phyloP scores from a whole-genome alignment of 495 filamentous ascomycete genomes.

The Aspergillus haitiensis region DNA sequence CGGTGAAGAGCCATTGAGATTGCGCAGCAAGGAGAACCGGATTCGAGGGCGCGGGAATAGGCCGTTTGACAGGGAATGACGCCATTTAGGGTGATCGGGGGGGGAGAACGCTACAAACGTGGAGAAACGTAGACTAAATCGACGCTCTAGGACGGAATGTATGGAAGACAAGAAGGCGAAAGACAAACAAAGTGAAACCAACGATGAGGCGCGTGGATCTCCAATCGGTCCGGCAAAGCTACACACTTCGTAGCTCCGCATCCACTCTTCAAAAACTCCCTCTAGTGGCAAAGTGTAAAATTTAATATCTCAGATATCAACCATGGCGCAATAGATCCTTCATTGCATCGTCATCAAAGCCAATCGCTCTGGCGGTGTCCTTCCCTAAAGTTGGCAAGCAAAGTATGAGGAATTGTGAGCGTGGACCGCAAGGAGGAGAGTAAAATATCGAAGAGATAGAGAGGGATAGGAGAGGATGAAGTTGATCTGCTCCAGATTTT shows the following conservation, averaged over 20 bases:
- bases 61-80: conserved; percentile 38
- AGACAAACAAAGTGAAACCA: neutral
- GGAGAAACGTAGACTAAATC: neutral
- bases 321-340: conserved; percentile 24
- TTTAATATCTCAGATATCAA: conserved; percentile 20
- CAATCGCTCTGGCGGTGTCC: conserved; percentile 13
- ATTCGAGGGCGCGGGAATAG: conserved; percentile 51
- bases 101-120: neutral
- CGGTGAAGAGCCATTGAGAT: conserved; percentile 86
- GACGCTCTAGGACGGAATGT: neutral
- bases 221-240: neutral
- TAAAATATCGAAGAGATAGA: neutral
- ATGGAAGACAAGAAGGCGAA: neutral
- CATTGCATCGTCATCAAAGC: conserved; percentile 29
- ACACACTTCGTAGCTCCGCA: neutral
- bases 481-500: no score
- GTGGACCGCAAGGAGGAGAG: conserved; percentile 3
- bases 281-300: neutral
- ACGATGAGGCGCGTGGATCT: neutral
- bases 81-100: conserved; percentile 31
- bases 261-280: neutral
- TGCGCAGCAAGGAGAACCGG: conserved; percentile 54
- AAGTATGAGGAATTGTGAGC: neutral
- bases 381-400: conserved; percentile 5
- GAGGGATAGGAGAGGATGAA: neutral